phyloP scores from a whole-genome alignment of 306 rosid species.

The Rosa rugosa region DNA sequence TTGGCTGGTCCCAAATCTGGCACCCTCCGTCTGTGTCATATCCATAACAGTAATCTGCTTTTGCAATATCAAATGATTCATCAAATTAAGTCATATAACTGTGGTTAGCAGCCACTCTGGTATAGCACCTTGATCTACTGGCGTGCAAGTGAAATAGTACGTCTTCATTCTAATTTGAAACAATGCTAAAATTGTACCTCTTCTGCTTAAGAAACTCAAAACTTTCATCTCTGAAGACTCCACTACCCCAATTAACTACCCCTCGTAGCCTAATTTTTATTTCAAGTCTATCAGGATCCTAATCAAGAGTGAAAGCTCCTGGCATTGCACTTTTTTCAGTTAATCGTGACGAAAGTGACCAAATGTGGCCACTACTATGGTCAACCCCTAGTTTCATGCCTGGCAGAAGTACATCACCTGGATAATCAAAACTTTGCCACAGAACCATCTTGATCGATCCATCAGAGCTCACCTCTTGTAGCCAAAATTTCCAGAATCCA shows the following conservation, averaged over 20 bases:
- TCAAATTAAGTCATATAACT: not conserved
- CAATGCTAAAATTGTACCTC: not conserved
- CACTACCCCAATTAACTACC: conserved; percentile 10
- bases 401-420: not conserved
- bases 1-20: conserved; percentile 2
- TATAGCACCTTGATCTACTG: not conserved
- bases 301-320: conserved; percentile 1
- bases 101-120: not conserved
- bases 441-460: not conserved
- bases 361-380: not conserved
- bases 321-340: not conserved
- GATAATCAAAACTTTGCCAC: conserved; percentile 18
- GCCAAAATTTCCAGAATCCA: conserved; percentile 14
- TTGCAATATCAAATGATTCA: not conserved
- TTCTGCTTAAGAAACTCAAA: not conserved
- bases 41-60: not conserved
- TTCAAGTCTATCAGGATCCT: conserved; percentile 1
- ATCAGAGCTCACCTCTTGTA: not conserved
- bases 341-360: not conserved
- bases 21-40: not conserved
- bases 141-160: conserved; percentile 14
- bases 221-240: not conserved
- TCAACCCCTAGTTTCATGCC: conserved; percentile 10
- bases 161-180: not conserved
- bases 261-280: not conserved